These are phyloP conservation scores for Penicillium carneum DNA, from an alignment of 2,329 filamentous ascomycete genomes.

Conservation along the genomic window DNA sequence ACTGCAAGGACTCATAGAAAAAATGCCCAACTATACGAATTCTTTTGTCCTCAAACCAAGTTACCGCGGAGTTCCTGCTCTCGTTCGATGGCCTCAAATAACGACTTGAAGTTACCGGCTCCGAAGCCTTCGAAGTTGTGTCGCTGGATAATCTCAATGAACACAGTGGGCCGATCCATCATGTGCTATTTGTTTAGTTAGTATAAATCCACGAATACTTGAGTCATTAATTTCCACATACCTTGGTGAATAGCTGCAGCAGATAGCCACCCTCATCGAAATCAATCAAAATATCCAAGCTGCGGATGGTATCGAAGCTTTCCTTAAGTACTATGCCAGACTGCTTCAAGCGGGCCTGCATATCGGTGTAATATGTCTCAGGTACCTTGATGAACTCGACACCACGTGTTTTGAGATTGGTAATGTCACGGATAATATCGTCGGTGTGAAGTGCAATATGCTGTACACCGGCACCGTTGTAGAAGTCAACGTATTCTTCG, in stretches of 20 bases:
- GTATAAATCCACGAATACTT: not conserved
- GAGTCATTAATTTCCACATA: slow-evolving; percentile 30
- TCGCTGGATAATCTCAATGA: slow-evolving; percentile 94
- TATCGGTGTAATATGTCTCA: slow-evolving; percentile 80
- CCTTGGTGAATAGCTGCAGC: slow-evolving; percentile 75
- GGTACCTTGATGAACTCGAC: slow-evolving; percentile 94
- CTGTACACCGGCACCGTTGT: slow-evolving; percentile 87
- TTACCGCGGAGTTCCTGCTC: slow-evolving; percentile 89
- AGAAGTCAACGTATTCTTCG: slow-evolving; percentile 90
- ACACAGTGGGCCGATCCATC: slow-evolving; percentile 93
- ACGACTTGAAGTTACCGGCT: slow-evolving; percentile 91
- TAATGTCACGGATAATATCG: slow-evolving; percentile 79
- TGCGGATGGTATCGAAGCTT: slow-evolving; percentile 78
- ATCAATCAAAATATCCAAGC: slow-evolving; percentile 87
- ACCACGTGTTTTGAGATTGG: slow-evolving; percentile 80
- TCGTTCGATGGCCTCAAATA: slow-evolving; percentile 94
- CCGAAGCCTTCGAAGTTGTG: slow-evolving; percentile 91
- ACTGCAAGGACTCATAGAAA: not conserved
- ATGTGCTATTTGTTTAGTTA: slow-evolving; percentile 64
- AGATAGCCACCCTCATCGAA: slow-evolving; percentile 93
- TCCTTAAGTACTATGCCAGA: slow-evolving; percentile 70
- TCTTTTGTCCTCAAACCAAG: slow-evolving; percentile 53
- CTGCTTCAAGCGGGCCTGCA: slow-evolving; percentile 75
- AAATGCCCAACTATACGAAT: not conserved
- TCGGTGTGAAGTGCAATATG: slow-evolving; percentile 86